Evolutionary conservation across 305 asterid species (phyloP).

Genomic region (Fraxinus sp.): DNA sequence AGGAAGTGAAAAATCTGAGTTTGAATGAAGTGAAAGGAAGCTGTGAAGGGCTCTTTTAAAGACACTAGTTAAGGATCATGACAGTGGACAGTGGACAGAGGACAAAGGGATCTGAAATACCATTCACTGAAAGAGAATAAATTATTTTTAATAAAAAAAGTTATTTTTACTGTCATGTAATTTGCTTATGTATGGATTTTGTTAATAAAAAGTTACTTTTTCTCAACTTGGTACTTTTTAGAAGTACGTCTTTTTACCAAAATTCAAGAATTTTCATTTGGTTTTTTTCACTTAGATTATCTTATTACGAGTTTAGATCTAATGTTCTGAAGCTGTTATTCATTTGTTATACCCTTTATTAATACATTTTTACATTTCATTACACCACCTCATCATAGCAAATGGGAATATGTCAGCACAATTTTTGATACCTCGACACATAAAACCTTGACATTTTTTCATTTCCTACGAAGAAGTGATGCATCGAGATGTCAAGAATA

Average conservation of each 20-base stretch:
- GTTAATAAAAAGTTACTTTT: background rate
- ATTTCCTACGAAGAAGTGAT: background rate
- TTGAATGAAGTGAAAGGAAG: constrained; percentile 10
- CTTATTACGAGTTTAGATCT: background rate
- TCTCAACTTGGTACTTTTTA: background rate
- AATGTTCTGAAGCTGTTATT: background rate
- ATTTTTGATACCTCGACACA: background rate
- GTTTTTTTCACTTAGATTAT: background rate
- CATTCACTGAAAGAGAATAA: background rate
- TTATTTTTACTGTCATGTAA: background rate
- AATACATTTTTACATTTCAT: background rate
- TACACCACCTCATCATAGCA: background rate
- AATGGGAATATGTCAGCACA: background rate
- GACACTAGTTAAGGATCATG: constrained; percentile 24
- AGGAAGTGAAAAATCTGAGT: background rate
- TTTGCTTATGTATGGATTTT: background rate
- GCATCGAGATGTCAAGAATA: background rate
- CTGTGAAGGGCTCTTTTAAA: constrained; percentile 32
- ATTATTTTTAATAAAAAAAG: background rate
- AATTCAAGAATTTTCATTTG: background rate
- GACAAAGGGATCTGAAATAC: constrained; percentile 16
- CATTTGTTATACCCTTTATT: background rate
- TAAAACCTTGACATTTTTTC: background rate
- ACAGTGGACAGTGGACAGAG: constrained; percentile 20
- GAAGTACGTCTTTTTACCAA: background rate